Percentiles rank a stretch among this genome's conserved stretches.
Conservation (phyloP, 345 rosid species). For the Diplotaxis tenuifolia region DNA sequence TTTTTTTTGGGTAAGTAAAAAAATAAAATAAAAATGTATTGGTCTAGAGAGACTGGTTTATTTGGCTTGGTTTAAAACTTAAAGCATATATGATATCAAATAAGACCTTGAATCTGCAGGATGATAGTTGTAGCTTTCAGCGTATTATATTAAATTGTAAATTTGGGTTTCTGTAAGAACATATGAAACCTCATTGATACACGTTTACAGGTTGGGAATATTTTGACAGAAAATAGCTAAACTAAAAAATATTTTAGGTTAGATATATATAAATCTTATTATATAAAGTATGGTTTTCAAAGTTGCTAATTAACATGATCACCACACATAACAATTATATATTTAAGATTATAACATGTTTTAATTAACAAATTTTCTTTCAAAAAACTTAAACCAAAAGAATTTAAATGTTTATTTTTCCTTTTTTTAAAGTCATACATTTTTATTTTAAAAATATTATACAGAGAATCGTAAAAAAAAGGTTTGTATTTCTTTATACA, state of each 20-base stretch:
- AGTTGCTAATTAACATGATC: too few species aligned
- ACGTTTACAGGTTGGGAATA: slow-evolving; percentile 17
- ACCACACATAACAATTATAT: too few species aligned
- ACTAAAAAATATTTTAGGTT: slow-evolving; percentile 19
- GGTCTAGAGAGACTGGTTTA: neutral
- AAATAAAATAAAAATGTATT: neutral
- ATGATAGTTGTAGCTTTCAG: slow-evolving; percentile 1
- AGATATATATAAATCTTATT: neutral
- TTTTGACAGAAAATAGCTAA: neutral
- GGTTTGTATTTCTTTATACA: too few species aligned
- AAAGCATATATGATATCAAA: neutral
- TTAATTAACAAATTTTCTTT: too few species aligned
- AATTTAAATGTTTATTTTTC: too few species aligned
- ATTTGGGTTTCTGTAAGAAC: neutral
- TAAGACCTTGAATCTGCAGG: slow-evolving; percentile 29
- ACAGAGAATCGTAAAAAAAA: too few species aligned
- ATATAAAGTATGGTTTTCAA: too few species aligned
- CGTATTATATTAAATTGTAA: neutral
- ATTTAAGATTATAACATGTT: too few species aligned
- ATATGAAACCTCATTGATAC: slow-evolving; percentile 15
- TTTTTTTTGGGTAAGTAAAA: neutral
- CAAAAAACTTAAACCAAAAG: too few species aligned
- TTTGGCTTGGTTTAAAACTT: neutral
- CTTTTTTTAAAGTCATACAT: too few species aligned
- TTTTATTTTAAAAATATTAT: too few species aligned